These are phyloP conservation scores for Penicillium olsonii DNA, from an alignment of 2,329 filamentous ascomycete genomes.

Conservation along the genomic window DNA sequence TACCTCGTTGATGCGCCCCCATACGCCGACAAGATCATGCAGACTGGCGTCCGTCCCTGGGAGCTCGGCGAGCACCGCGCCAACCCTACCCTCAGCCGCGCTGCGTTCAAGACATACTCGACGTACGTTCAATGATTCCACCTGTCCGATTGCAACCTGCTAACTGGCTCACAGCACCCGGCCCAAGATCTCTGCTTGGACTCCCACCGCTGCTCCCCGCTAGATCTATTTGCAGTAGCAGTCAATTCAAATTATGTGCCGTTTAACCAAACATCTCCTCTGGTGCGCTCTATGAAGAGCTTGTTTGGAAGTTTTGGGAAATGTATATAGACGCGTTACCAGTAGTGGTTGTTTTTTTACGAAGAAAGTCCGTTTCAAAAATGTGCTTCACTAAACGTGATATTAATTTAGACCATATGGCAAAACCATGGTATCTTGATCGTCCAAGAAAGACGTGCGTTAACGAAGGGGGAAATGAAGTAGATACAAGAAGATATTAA, in stretches of 20 bases:
- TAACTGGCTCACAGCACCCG: slow-evolving; percentile 26
- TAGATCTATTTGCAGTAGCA: slow-evolving; percentile 24
- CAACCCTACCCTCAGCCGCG: slow-evolving; percentile 73
- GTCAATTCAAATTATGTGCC: slow-evolving; percentile 18
- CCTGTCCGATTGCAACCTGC: background rate
- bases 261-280: slow-evolving; percentile 10
- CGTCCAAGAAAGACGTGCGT: slow-evolving; percentile 9
- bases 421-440: slow-evolving; percentile 32
- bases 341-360: slow-evolving; percentile 21
- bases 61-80: slow-evolving; percentile 72
- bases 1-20: slow-evolving; percentile 90
- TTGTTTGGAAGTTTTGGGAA: slow-evolving; percentile 16
- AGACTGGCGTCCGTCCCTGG: slow-evolving; percentile 69
- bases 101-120: slow-evolving; percentile 88
- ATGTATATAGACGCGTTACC: slow-evolving; percentile 40
- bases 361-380: slow-evolving; percentile 16
- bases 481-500: slow-evolving; percentile 26
- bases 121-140: slow-evolving; percentile 68
- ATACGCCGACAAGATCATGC: slow-evolving; percentile 70
- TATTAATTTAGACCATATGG: slow-evolving; percentile 6
- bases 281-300: slow-evolving; percentile 2
- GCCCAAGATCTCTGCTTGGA: slow-evolving; percentile 39
- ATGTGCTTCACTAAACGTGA: slow-evolving; percentile 15
- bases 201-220: slow-evolving; percentile 38
- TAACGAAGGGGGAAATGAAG: slow-evolving; percentile 11